A percentile compares a stretch with the other conserved stretches of the same genome.
These are phyloP conservation scores for Aspergillus pseudoterreus DNA, from an alignment of 2,329 filamentous ascomycete genomes.

Conservation along the genomic window DNA sequence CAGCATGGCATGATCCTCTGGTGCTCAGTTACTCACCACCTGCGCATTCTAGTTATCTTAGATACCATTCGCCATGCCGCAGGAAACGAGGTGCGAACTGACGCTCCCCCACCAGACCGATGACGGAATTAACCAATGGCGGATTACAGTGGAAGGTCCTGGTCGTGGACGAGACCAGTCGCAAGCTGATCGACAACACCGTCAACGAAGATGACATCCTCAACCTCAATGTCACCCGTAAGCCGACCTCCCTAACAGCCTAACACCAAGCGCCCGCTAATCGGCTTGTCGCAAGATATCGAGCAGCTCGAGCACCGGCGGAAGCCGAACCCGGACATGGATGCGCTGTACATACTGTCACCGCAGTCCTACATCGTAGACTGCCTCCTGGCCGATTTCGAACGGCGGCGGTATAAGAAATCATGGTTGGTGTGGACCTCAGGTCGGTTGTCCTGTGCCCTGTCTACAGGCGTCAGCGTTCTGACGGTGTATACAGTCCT, in stretches of 20 bases:
- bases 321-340: conserved; percentile 80
- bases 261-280: conserved; percentile 9
- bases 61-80: conserved; percentile 73
- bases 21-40: not conserved
- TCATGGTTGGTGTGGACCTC: conserved; percentile 83
- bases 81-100: conserved; percentile 65
- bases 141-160: conserved; percentile 85
- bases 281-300: conserved; percentile 61
- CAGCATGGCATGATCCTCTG: no score
- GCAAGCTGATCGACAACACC: conserved; percentile 84
- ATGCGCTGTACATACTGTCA: conserved; percentile 88
- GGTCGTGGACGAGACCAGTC: conserved; percentile 78
- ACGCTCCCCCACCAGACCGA: conserved; percentile 21
- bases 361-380: conserved; percentile 86
- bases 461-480: conserved; percentile 3
- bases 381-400: conserved; percentile 88
- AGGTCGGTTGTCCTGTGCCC: conserved; percentile 40
- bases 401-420: conserved; percentile 74
- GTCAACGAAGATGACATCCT: conserved; percentile 95
- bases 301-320: conserved; percentile 88
- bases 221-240: conserved; percentile 94
- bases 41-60: conserved; percentile 59
- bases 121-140: conserved; percentile 24
- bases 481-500: conserved; percentile 52
- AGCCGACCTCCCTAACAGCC: conserved; percentile 27